These are phyloP conservation scores for Colletotrichum sansevieriae DNA, from an alignment of 2,329 filamentous ascomycete genomes.

Conservation along the genomic window DNA sequence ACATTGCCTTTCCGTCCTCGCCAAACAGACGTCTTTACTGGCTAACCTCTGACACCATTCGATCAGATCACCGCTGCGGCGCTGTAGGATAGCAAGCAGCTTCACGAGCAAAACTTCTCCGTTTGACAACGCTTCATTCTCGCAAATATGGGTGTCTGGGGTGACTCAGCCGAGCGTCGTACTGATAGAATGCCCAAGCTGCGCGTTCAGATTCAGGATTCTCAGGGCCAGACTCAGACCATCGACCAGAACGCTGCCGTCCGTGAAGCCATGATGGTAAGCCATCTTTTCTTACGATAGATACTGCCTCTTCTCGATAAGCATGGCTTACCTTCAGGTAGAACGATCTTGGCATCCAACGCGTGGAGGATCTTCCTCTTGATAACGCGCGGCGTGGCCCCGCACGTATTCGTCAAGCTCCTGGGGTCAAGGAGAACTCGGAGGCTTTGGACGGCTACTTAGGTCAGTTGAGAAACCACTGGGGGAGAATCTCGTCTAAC, in stretches of 20 bases:
- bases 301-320: background rate
- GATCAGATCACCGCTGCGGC: background rate
- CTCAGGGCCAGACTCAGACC: background rate
- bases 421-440: background rate
- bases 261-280: conserved; percentile 30
- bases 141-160: conserved; percentile 28
- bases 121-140: background rate
- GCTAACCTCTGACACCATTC: background rate
- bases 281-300: background rate
- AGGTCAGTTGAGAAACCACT: background rate
- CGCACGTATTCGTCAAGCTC: conserved; percentile 11
- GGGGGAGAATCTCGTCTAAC: background rate
- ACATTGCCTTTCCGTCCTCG: no score
- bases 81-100: background rate
- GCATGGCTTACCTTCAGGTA: conserved; percentile 29
- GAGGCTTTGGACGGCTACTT: conserved; percentile 25
- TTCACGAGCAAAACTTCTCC: background rate
- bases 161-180: conserved; percentile 9
- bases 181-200: conserved; percentile 27
- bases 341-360: conserved; percentile 49
- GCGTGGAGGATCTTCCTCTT: conserved; percentile 45
- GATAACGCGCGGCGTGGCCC: conserved; percentile 38
- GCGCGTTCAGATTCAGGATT: background rate
- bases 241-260: background rate
- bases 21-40: no score